Evolutionary conservation across 371 early-diverging fungal species (phyloP), one percentile per base, ranked within the genome.

Genomic region (Mortierella sp.): DNA sequence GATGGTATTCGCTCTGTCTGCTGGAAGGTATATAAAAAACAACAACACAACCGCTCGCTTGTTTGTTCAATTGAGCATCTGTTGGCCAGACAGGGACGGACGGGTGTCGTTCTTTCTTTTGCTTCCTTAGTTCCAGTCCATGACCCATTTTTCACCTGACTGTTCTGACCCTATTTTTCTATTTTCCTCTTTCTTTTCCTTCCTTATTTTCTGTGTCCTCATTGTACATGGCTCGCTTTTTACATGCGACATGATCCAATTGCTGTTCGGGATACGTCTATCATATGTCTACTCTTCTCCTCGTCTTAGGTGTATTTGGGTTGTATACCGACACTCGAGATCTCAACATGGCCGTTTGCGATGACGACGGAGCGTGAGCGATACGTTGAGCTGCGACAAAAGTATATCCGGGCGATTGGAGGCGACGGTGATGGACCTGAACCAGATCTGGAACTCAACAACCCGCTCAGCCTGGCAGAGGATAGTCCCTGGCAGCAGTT

Each of bases 401-500:
- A 90, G 55, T 93, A 90, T 75, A 92, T 95, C 66, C 90, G 91
- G n/a, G 92, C 92, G 31, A 55, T 79, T 70, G 76, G 85, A 66
- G 71, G 86, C 77, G 87, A 82, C n/a, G n/a, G n/a, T 68, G 40
- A 86, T 76, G 71, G 84, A 68, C 67, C 74, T 16, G 77, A 85
- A 34, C 64, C 87, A 67, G 44, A 87, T 76, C 86, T 92, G 63
- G 88, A 86, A 2, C 87, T 91, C 48, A 94, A 96, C 77, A 95
- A 97, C 77, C 98, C 98, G 8, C 89, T 97, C 52, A 93, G 95
- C 64, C 79, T 95, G 64, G 95, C 92, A 45, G 95, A 95, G 61
- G 93, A 96, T 93, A 97, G 95, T 80, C 97, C 97, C 43, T 98
- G 98, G 98, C 92, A 91, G 63, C 96, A 95, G 82, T 96, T 94